These are phyloP conservation scores for Xenoacremonium recifei DNA, from an alignment of 2,329 filamentous ascomycete species.

Conservation along the genomic window DNA sequence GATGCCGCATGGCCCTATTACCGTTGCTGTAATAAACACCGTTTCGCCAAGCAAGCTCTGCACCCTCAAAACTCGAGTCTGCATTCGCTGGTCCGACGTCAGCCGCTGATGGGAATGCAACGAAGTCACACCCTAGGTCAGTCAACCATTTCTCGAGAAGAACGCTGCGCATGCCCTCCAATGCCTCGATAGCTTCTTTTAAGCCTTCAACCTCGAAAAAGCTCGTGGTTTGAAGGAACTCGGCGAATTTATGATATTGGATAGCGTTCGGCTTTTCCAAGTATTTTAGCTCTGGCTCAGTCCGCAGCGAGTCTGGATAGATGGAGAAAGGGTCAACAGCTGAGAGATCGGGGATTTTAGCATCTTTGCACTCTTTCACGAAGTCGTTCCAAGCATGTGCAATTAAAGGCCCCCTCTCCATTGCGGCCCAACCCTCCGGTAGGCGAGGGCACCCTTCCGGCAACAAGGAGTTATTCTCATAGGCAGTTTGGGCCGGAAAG, in stretches of 20 bases:
- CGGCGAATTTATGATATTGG: slow-evolving; percentile 5
- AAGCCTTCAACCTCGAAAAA: slow-evolving; percentile 43
- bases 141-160: slow-evolving; percentile 51
- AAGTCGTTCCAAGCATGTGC: slow-evolving; percentile 19
- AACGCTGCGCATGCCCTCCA: slow-evolving; percentile 48
- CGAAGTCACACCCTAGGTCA: slow-evolving; percentile 35
- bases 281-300: slow-evolving; percentile 6
- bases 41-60: slow-evolving; percentile 26
- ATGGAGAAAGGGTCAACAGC: slow-evolving; percentile 38
- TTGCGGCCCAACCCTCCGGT: slow-evolving; percentile 39
- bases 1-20: slow-evolving; percentile 50
- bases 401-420: slow-evolving; percentile 12
- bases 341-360: slow-evolving; percentile 26
- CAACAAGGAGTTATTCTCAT: slow-evolving; percentile 42
- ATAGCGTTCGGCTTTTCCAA: slow-evolving; percentile 7
- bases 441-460: slow-evolving; percentile 23
- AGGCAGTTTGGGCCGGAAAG: slow-evolving; percentile 45
- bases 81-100: slow-evolving; percentile 48
- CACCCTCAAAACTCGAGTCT: slow-evolving; percentile 31
- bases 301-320: slow-evolving; percentile 27
- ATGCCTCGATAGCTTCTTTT: slow-evolving; percentile 38
- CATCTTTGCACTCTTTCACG: slow-evolving; percentile 1
- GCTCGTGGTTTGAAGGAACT: slow-evolving; percentile 9
- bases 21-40: slow-evolving; percentile 53
- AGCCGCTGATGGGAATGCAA: slow-evolving; percentile 47